phyloP scores from a whole-genome alignment of 2,329 filamentous ascomycete genomes.

The Neoarthrinium moseri region DNA sequence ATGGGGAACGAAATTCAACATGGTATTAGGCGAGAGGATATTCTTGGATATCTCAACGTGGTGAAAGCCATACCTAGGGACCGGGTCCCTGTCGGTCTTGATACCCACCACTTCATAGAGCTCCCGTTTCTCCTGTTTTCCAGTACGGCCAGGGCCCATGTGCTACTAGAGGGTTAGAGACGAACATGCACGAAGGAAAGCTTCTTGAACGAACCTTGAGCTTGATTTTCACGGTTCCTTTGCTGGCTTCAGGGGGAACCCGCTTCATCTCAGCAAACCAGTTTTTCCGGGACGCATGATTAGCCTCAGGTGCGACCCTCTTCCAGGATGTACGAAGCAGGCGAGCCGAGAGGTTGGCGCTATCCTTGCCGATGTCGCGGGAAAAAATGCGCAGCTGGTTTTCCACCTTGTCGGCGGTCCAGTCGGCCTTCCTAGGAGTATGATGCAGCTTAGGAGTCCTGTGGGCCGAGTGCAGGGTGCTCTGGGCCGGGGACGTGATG shows the following conservation, averaged over 20 bases:
- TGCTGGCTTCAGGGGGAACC: conserved; percentile 27
- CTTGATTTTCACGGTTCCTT: conserved; percentile 47
- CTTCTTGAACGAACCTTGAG: conserved; percentile 51
- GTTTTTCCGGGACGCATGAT: conserved; percentile 41
- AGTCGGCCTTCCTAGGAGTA: conserved; percentile 34
- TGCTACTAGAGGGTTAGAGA: conserved; percentile 29
- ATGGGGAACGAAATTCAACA: conserved; percentile 60
- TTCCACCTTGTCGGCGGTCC: conserved; percentile 44
- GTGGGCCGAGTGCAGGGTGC: conserved; percentile 16
- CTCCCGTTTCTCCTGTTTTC: conserved; percentile 44
- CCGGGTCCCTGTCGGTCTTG: conserved; percentile 48
- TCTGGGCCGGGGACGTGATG: conserved; percentile 14
- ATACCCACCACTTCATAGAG: conserved; percentile 43
- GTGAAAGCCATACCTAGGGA: conserved; percentile 59
- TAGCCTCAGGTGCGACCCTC: conserved; percentile 34
- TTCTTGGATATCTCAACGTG: conserved; percentile 60
- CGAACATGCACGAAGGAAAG: not conserved
- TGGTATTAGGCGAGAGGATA: conserved; percentile 58
- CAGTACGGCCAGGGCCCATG: conserved; percentile 34
- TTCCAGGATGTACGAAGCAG: conserved; percentile 45
- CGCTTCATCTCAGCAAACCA: conserved; percentile 45
- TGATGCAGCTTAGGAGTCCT: conserved; percentile 27
- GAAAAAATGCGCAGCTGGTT: conserved; percentile 37
- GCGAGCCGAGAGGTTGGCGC: conserved; percentile 41
- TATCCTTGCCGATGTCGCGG: conserved; percentile 42